These are phyloP conservation scores for Phanerochaete carnosa DNA, from an alignment of 768 basidiomycete species.

Conservation along the genomic window DNA sequence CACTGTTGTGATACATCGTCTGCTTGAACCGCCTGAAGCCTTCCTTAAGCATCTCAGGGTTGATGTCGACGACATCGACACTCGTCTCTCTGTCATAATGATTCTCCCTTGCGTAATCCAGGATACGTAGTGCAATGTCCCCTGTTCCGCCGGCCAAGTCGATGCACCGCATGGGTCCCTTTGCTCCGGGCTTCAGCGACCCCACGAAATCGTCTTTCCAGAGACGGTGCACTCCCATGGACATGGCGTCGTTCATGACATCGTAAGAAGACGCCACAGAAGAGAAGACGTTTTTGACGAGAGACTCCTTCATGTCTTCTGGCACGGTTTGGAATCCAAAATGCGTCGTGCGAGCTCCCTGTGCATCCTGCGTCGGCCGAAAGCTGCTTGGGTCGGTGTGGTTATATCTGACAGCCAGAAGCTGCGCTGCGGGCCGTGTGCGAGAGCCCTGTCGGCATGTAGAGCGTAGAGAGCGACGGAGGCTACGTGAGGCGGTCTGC, in stretches of 20 bases:
- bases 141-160: slow-evolving; percentile 98
- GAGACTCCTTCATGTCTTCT: slow-evolving; percentile 79
- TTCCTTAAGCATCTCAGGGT: slow-evolving; percentile 91
- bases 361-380: background rate
- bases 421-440: background rate
- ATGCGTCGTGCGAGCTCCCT: slow-evolving; percentile 54
- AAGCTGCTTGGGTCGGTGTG: background rate
- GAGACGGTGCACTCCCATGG: slow-evolving; percentile 90
- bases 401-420: background rate
- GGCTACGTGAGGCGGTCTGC: slow-evolving; percentile 14
- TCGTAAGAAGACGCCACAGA: slow-evolving; percentile 96
- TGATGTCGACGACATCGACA: slow-evolving; percentile 92
- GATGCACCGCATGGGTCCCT: slow-evolving; percentile 74
- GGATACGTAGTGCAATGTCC: slow-evolving; percentile 91
- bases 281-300: slow-evolving; percentile 92
- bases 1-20: slow-evolving; percentile 98
- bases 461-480: background rate
- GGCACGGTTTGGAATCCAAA: slow-evolving; percentile 93
- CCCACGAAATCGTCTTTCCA: slow-evolving; percentile 95
- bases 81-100: slow-evolving; percentile 87
- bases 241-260: slow-evolving; percentile 99
- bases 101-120: slow-evolving; percentile 87
- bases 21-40: slow-evolving; percentile 88
- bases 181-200: slow-evolving; percentile 69
- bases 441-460: slow-evolving; percentile 6